These are phyloP conservation scores for Caryocar brasiliense DNA, from an alignment of 441 rosid genomes.

Conservation along the genomic window DNA sequence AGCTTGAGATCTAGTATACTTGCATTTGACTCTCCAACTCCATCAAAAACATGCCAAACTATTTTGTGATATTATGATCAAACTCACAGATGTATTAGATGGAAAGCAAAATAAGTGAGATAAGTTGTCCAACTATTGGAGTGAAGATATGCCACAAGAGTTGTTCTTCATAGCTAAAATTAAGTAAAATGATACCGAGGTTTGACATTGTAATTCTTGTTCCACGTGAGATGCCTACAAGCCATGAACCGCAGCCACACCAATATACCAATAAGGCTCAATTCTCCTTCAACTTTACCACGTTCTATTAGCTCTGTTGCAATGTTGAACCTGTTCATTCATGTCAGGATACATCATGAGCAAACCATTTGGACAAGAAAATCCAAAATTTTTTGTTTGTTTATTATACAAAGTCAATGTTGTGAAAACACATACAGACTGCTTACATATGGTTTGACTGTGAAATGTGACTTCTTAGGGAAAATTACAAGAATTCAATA, in stretches of 20 bases:
- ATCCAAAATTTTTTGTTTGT: no score
- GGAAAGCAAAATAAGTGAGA: background rate
- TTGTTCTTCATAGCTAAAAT: background rate
- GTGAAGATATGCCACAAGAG: background rate
- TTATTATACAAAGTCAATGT: no score
- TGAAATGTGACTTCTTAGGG: no score
- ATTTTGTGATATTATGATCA: background rate
- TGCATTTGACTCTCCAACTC: no score
- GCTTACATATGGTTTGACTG: no score
- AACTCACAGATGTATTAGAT: background rate
- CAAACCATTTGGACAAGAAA: background rate
- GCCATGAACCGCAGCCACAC: conserved; percentile 68
- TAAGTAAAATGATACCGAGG: conserved; percentile 37
- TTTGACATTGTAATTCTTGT: conserved; percentile 67
- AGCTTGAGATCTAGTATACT: no score
- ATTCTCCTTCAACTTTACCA: conserved; percentile 45
- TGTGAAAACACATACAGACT: no score
- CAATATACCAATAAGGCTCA: conserved; percentile 48
- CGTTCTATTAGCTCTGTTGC: conserved; percentile 52
- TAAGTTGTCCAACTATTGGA: background rate
- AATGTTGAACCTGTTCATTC: conserved; percentile 45
- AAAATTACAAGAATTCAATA: no score
- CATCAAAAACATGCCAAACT: no score
- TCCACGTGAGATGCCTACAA: conserved; percentile 56
- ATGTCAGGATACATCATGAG: conserved; percentile 6